Percentiles rank a stretch among this genome's conserved stretches.
Evolutionary conservation across 495 filamentous ascomycete species (phyloP).

Genomic region (Bryoglossum gracile): DNA sequence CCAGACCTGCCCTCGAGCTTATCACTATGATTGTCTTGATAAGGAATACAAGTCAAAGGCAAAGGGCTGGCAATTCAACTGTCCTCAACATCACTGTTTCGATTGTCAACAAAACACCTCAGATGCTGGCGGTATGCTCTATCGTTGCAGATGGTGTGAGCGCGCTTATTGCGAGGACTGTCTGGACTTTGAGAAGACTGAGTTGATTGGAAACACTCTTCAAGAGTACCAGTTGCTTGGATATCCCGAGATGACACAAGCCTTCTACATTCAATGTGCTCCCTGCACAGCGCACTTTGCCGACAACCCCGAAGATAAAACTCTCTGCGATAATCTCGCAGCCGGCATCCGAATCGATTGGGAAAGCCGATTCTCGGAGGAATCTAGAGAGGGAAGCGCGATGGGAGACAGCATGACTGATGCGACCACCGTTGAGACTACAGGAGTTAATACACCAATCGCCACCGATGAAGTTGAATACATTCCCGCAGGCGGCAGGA

Average conservation of each 20-base stretch:
- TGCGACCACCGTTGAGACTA: slow-evolving; percentile 32
- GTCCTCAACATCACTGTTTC: slow-evolving; percentile 51
- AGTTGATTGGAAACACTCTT: slow-evolving; percentile 44
- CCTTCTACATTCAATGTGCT: slow-evolving; percentile 46
- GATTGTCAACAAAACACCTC: slow-evolving; percentile 47
- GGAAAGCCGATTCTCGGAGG: slow-evolving; percentile 17
- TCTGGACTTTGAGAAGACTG: slow-evolving; percentile 45
- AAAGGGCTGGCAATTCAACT: slow-evolving; percentile 39
- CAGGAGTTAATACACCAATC: slow-evolving; percentile 29
- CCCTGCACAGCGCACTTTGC: slow-evolving; percentile 34
- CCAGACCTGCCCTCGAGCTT: slow-evolving; percentile 48
- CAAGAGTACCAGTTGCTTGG: slow-evolving; percentile 44
- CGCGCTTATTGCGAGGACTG: slow-evolving; percentile 56
- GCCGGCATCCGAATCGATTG: slow-evolving; percentile 19
- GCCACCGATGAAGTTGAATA: slow-evolving; percentile 14
- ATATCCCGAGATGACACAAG: slow-evolving; percentile 34
- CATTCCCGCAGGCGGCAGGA: neutral
- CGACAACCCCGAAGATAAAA: slow-evolving; percentile 24
- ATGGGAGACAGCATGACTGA: slow-evolving; percentile 31
- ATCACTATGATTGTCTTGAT: slow-evolving; percentile 47
- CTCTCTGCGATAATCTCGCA: slow-evolving; percentile 26
- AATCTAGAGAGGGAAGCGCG: slow-evolving; percentile 14
- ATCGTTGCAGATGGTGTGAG: slow-evolving; percentile 51
- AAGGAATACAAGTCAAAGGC: slow-evolving; percentile 30
- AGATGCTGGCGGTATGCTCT: slow-evolving; percentile 53